Base-by-base conservation (phyloP, 495 filamentous ascomycete genomes). In the Neurospora terricola region DNA sequence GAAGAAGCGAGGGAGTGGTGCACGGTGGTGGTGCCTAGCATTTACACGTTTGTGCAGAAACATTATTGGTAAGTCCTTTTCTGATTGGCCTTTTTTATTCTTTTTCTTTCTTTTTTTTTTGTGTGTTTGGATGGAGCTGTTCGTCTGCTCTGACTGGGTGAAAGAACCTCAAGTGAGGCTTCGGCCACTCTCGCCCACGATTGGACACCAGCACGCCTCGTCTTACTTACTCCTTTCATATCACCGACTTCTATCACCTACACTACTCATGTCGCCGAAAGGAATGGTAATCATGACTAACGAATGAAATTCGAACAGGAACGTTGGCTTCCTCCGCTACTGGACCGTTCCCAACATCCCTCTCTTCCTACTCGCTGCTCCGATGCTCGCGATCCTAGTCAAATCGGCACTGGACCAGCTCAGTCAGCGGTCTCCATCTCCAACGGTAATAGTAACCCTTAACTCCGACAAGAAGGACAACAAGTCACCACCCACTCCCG, bases 271-370 rank as follows among this genome's bases (percentile, higher is more conserved):
- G 1, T 8, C 14, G 3, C 54, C 54, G 27, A 62, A 62, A 62
- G 68, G 16, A 39, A 21, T 43, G 2, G 16, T 11, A 12, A 69
- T 66, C 40, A 27, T 72, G 68, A 71, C 75, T 76, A 66, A 79
- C 62, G 40, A 48, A 23, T 38, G 9, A 18, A 27, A 34, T 30
- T 7, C 14, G 10, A 38, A 18, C 68, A 97, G 94, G 94, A 88
- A 93, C 76, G 88, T 90, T 70, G 96, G 96, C 0, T 90, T 97
- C 77, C 85, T 99, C 59, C 88, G 88, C 59, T 99, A 99, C 82
- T 98, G 96, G 96, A 96, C 88, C 1, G 38, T 91, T 1, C 87
- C 91, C 18, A 98, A 99, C 77, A 73, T 96, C 37, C 96, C 96
- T 1, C 87, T 99, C 3, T 98, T 98, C 80, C 74, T 95, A 18